phyloP scores from a whole-genome alignment of 495 filamentous ascomycete species.

The Parachaetomium inaequale region DNA sequence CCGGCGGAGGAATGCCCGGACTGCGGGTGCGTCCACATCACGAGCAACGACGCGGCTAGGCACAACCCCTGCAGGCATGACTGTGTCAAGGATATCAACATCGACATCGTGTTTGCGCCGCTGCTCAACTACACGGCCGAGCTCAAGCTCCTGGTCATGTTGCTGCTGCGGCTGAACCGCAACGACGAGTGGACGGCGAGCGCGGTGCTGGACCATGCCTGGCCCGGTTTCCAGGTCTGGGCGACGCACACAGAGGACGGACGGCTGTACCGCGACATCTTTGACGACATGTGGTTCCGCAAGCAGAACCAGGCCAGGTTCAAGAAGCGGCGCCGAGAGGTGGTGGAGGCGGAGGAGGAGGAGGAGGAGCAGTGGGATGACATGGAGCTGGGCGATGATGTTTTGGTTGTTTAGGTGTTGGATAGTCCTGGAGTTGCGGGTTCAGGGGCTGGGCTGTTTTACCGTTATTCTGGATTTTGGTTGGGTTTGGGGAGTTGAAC shows the following conservation, averaged over 20 bases:
- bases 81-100: conserved; percentile 29
- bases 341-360: background rate
- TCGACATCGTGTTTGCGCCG: conserved; percentile 14
- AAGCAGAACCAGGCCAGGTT: conserved; percentile 19
- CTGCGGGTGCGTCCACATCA: conserved; percentile 26
- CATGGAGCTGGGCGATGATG: background rate
- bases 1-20: conserved; percentile 28
- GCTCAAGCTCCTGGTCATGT: conserved; percentile 23
- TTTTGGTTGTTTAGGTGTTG: background rate
- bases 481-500: too few relatives aligned
- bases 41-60: background rate
- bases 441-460: too few relatives aligned
- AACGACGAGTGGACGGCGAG: conserved; percentile 17
- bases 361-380: background rate
- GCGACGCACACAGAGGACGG: conserved; percentile 28
- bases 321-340: background rate
- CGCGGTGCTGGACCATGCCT: conserved; percentile 23
- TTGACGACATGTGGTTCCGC: conserved; percentile 29
- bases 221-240: conserved; percentile 31
- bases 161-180: conserved; percentile 27
- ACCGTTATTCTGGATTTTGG: too few relatives aligned
- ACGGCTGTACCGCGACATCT: conserved; percentile 24
- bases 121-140: conserved; percentile 24
- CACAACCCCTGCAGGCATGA: background rate
- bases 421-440: too few relatives aligned